A percentile compares a stretch with the other conserved stretches of the same genome.
Evolutionary conservation across 495 filamentous ascomycete genomes (phyloP).

Genomic region (Lasiosphaeris hirsuta): DNA sequence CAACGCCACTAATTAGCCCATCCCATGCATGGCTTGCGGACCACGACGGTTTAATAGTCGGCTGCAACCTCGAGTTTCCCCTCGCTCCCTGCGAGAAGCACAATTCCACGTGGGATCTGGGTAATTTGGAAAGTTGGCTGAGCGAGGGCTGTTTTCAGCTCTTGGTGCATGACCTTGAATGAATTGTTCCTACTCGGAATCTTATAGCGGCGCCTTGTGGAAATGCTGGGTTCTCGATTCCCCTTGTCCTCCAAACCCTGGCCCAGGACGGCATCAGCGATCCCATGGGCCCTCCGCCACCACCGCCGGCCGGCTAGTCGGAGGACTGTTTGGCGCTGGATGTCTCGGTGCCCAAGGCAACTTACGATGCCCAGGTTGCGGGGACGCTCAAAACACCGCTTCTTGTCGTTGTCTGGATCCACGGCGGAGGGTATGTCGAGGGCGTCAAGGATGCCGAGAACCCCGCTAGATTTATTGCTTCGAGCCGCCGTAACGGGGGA

Average conservation of each 20-base stretch:
- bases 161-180: too few relatives aligned
- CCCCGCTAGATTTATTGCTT: slow-evolving; percentile 10
- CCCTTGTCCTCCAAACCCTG: slow-evolving; percentile 9
- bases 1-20: too few relatives aligned
- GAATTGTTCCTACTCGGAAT: too few relatives aligned
- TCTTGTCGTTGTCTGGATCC: slow-evolving; percentile 17
- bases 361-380: slow-evolving; percentile 1
- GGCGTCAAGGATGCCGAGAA: slow-evolving; percentile 11
- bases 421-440: slow-evolving; percentile 13
- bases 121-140: too few relatives aligned
- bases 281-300: neutral
- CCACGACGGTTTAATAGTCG: too few relatives aligned
- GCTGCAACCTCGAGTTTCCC: too few relatives aligned
- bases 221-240: slow-evolving; percentile 1
- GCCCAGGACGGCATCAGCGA: neutral
- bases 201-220: too few relatives aligned
- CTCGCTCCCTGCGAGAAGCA: too few relatives aligned
- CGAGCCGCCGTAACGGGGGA: slow-evolving; percentile 8
- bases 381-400: neutral
- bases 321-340: slow-evolving; percentile 17
- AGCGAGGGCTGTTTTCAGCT: too few relatives aligned
- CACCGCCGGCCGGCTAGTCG: neutral
- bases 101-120: too few relatives aligned
- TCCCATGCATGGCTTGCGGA: too few relatives aligned
- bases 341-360: slow-evolving; percentile 9